phyloP scores from a whole-genome alignment of 768 basidiomycete genomes.

The Rhizopogon rudus region DNA sequence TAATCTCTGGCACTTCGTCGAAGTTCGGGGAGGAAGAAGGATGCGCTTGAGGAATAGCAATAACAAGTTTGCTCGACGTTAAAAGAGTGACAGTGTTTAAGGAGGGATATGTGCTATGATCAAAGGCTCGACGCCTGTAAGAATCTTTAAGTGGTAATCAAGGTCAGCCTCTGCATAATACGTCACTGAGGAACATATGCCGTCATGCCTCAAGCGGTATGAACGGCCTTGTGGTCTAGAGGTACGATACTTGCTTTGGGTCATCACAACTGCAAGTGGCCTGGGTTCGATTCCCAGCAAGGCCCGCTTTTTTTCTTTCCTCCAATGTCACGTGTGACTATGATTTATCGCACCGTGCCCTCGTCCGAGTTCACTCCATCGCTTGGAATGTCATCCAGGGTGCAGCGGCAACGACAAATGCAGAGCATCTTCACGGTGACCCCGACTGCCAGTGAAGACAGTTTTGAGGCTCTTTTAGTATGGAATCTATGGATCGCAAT shows the following conservation, averaged over 20 bases:
- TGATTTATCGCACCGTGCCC: too few species aligned
- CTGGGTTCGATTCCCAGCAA: conserved; percentile 38
- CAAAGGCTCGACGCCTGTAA: too few species aligned
- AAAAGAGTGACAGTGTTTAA: neutral
- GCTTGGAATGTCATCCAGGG: too few species aligned
- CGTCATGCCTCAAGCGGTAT: neutral
- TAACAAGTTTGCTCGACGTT: neutral
- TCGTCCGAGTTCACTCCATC: too few species aligned
- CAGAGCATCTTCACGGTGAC: too few species aligned
- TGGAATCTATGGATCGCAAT: too few species aligned
- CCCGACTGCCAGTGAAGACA: too few species aligned
- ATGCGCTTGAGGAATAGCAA: neutral
- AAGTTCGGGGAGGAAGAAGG: neutral
- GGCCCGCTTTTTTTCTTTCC: conserved; percentile 16
- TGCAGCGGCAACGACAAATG: too few species aligned
- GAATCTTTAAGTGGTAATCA: neutral
- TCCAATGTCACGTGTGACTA: too few species aligned
- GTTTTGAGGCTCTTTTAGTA: too few species aligned
- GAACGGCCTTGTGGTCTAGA: conserved; percentile 29
- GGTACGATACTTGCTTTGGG: conserved; percentile 33
- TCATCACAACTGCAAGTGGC: conserved; percentile 27
- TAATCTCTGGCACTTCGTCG: neutral
- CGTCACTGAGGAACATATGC: neutral
- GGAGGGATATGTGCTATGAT: neutral
- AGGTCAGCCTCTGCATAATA: neutral